A percentile compares a stretch with the other conserved stretches of the same genome.
Conservation (phyloP, 495 filamentous ascomycete species). For the Aspergillus olivimuriae region DNA sequence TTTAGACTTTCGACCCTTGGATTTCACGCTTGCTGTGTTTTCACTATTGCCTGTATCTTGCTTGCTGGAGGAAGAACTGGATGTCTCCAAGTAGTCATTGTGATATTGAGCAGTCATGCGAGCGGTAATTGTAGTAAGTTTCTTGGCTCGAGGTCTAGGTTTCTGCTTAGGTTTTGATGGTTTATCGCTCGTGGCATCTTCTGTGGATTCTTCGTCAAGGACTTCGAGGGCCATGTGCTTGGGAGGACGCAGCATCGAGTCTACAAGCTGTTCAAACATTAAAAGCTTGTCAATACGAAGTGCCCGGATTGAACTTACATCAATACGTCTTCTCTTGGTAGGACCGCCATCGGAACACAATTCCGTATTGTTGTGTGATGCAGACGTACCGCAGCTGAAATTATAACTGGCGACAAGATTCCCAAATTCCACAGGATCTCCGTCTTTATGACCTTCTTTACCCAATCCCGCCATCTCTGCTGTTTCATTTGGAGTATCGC, state of each 20-base stretch:
- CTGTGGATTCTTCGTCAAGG: slow-evolving; percentile 7
- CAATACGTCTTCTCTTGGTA: slow-evolving; percentile 38
- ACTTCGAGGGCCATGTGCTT: too few species aligned
- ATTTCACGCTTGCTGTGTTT: background rate
- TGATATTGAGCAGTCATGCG: slow-evolving; percentile 73
- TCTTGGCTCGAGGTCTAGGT: slow-evolving; percentile 59
- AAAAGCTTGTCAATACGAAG: background rate
- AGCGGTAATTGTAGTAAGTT: slow-evolving; percentile 77
- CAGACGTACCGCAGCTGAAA: slow-evolving; percentile 19
- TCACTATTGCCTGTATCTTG: slow-evolving; percentile 20
- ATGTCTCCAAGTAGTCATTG: slow-evolving; percentile 8
- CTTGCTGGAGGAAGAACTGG: slow-evolving; percentile 6
- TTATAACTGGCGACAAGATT: slow-evolving; percentile 28
- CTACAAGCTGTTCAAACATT: background rate
- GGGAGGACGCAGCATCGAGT: slow-evolving; percentile 2
- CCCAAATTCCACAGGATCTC: slow-evolving; percentile 14
- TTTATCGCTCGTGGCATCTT: slow-evolving; percentile 9
- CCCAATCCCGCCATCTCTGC: slow-evolving; percentile 11
- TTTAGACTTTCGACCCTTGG: slow-evolving; percentile 14
- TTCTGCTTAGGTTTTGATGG: slow-evolving; percentile 28
- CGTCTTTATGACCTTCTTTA: slow-evolving; percentile 1
- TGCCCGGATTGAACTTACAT: slow-evolving; percentile 16
- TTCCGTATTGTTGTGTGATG: slow-evolving; percentile 5
- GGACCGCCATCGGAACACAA: slow-evolving; percentile 16
- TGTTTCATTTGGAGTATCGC: slow-evolving; percentile 9